These are phyloP conservation scores for Corniculantispora saksenae DNA, from an alignment of 2,329 filamentous ascomycete species.

Conservation along the genomic window DNA sequence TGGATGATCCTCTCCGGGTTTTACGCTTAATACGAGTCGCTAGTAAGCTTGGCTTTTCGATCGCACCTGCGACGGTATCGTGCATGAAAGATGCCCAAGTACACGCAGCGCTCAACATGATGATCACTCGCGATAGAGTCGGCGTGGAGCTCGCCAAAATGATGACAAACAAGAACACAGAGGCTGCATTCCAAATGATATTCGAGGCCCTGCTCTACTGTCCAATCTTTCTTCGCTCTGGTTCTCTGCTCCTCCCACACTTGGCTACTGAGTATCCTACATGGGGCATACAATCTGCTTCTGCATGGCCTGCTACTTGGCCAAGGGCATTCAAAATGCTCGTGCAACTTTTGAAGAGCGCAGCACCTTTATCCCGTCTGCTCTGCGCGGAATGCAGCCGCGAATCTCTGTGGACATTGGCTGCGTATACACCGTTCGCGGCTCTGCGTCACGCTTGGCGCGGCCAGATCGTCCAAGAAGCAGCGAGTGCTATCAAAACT, in stretches of 20 bases:
- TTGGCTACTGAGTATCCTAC: neutral
- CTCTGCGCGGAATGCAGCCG: constrained; percentile 11
- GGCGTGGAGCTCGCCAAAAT: constrained; percentile 23
- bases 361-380: constrained; percentile 17
- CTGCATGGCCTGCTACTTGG: constrained; percentile 21
- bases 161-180: constrained; percentile 16
- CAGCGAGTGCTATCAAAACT: constrained; percentile 16
- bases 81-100: constrained; percentile 19
- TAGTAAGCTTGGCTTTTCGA: constrained; percentile 20
- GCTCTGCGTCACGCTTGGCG: constrained; percentile 16
- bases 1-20: constrained; percentile 24
- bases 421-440: constrained; percentile 21
- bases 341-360: neutral
- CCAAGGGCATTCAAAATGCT: constrained; percentile 17
- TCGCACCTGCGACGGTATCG: constrained; percentile 1
- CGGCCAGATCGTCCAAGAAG: constrained; percentile 20
- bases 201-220: constrained; percentile 17
- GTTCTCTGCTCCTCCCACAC: constrained; percentile 10
- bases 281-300: neutral
- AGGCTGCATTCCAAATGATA: constrained; percentile 18
- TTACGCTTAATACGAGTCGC: constrained; percentile 21
- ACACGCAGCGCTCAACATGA: constrained; percentile 18
- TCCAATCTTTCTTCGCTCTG: constrained; percentile 22
- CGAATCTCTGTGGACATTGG: constrained; percentile 23
- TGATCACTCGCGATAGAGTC: constrained; percentile 24